Conservation (phyloP, 768 basidiomycete species). For the Mrakia blollopis region DNA sequence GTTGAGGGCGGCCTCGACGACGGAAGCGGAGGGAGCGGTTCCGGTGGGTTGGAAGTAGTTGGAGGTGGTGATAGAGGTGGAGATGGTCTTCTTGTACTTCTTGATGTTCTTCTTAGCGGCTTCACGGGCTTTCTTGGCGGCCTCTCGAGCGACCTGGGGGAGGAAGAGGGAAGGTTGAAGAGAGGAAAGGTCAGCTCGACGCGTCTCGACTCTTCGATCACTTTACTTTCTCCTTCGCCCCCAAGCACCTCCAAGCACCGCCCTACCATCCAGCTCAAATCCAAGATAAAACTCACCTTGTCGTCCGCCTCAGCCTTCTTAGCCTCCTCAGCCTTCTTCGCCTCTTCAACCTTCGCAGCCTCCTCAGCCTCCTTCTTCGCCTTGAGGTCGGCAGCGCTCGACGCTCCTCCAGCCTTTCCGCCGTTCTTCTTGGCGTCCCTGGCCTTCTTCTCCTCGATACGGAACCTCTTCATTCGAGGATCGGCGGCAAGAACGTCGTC, state of each 20-base stretch:
- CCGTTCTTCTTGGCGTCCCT: constrained; percentile 82
- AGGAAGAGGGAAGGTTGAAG: not conserved
- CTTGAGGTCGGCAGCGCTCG: constrained; percentile 41
- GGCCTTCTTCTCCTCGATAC: constrained; percentile 90
- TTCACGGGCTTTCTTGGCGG: constrained; percentile 66
- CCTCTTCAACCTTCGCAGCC: constrained; percentile 48
- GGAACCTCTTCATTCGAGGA: constrained; percentile 95
- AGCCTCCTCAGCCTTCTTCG: constrained; percentile 45
- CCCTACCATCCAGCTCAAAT: too few species aligned
- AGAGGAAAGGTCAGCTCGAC: not conserved
- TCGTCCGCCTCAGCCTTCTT: constrained; percentile 48
- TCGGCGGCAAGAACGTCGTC: constrained; percentile 76
- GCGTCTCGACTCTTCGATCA: not conserved
- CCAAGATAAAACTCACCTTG: constrained; percentile 18
- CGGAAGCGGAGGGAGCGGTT: constrained; percentile 42
- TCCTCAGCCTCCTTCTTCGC: constrained; percentile 64
- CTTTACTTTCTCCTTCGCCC: not conserved
- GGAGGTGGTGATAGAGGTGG: constrained; percentile 43
- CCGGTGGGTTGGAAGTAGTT: constrained; percentile 49
- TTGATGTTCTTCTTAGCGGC: constrained; percentile 49
- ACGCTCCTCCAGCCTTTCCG: constrained; percentile 40
- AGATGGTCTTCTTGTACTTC: constrained; percentile 56
- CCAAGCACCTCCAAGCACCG: too few species aligned
- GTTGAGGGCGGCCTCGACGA: constrained; percentile 46
- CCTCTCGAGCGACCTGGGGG: constrained; percentile 42